phyloP scores from a whole-genome alignment of 805 yeast genomes.

The Ogataea paraovalis region DNA sequence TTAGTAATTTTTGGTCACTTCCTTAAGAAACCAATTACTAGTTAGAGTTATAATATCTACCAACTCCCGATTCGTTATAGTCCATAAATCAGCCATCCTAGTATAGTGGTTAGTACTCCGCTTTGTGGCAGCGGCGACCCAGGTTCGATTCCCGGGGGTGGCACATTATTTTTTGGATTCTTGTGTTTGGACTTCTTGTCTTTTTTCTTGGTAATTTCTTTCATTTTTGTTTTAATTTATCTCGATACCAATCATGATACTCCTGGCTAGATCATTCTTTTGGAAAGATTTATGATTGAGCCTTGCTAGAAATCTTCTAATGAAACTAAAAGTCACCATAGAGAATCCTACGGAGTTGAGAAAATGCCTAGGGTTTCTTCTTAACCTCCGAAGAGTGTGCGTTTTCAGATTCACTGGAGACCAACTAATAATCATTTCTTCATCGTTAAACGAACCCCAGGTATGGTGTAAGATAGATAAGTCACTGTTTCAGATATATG shows the following conservation, averaged over 20 bases:
- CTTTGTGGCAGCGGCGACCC: slow-evolving; percentile 30
- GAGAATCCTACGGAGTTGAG: slow-evolving; percentile 23
- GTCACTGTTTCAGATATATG: slow-evolving; percentile 45
- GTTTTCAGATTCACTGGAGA: slow-evolving; percentile 52
- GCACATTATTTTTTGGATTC: slow-evolving; percentile 11
- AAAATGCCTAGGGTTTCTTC: slow-evolving; percentile 21
- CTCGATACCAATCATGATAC: no score
- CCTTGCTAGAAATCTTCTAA: slow-evolving; percentile 2
- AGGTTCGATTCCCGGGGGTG: slow-evolving; percentile 20
- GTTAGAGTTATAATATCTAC: no score
- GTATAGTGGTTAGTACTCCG: slow-evolving; percentile 29
- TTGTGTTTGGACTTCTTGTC: neutral
- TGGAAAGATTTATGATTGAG: no score
- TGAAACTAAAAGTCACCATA: slow-evolving; percentile 26
- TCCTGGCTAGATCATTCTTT: no score
- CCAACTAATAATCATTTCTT: slow-evolving; percentile 48
- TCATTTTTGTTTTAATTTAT: no score
- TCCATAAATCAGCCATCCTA: slow-evolving; percentile 19
- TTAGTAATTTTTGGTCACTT: no score
- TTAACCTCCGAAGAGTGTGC: slow-evolving; percentile 50
- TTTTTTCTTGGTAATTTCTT: neutral
- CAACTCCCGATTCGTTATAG: no score
- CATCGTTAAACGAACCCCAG: slow-evolving; percentile 55
- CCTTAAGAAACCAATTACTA: no score
- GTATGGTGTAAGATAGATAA: slow-evolving; percentile 58